phyloP scores from a whole-genome alignment of 192 early-diverging fungal species.

The Entomortierella parvispora region DNA sequence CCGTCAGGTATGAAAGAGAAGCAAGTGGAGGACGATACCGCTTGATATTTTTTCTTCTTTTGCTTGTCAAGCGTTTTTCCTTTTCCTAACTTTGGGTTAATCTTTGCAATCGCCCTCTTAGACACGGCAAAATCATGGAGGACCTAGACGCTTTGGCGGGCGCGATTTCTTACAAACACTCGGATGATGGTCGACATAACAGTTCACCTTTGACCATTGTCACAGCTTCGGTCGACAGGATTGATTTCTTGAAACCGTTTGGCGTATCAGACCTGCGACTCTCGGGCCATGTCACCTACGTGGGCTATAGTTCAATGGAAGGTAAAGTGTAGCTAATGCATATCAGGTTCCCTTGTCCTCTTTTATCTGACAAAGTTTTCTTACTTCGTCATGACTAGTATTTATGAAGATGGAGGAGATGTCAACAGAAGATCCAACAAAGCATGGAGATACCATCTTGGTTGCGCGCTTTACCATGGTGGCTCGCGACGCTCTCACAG shows the following conservation, averaged over 20 bases:
- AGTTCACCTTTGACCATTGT: slow-evolving; percentile 75
- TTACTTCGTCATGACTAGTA: slow-evolving; percentile 39
- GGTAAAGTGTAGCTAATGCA: slow-evolving; percentile 26
- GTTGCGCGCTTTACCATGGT: slow-evolving; percentile 92
- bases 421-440: slow-evolving; percentile 13
- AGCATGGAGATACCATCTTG: slow-evolving; percentile 65
- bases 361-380: neutral
- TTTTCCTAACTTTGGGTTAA: too few species aligned
- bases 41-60: too few species aligned
- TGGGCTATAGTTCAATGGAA: slow-evolving; percentile 92
- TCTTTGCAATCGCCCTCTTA: too few species aligned
- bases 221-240: slow-evolving; percentile 89
- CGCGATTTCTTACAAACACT: slow-evolving; percentile 81
- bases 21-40: too few species aligned
- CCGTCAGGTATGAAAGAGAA: slow-evolving; percentile 60
- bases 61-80: too few species aligned
- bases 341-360: too few species aligned
- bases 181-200: slow-evolving; percentile 47
- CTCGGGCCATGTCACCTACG: slow-evolving; percentile 84
- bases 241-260: slow-evolving; percentile 76
- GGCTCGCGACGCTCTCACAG: slow-evolving; percentile 75
- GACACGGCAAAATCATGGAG: slow-evolving; percentile 87
- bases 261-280: slow-evolving; percentile 80
- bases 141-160: slow-evolving; percentile 89
- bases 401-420: slow-evolving; percentile 74